Evolutionary conservation across 2,329 filamentous ascomycete genomes (phyloP).

Genomic region (Xylariaceae sp.): DNA sequence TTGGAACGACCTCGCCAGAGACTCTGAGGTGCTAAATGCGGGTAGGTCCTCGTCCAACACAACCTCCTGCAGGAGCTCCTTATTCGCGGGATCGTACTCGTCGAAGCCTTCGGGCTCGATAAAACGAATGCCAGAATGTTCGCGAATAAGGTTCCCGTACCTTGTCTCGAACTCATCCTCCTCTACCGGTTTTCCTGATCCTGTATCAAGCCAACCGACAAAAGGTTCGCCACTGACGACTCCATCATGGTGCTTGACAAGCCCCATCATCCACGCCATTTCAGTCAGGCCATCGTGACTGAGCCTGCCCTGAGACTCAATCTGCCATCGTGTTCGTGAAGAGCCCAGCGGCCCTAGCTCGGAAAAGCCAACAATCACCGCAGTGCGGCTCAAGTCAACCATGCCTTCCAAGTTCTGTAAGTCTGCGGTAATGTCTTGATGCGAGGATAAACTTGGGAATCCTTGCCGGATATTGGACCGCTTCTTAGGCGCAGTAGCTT

Average conservation of each 20-base stretch:
- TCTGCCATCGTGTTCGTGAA: slow-evolving; percentile 96
- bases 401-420: slow-evolving; percentile 88
- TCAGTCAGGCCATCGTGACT: slow-evolving; percentile 95
- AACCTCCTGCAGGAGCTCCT: slow-evolving; percentile 95
- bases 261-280: slow-evolving; percentile 99
- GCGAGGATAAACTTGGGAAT: slow-evolving; percentile 75
- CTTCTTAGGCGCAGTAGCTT: slow-evolving; percentile 3
- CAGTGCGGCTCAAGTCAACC: slow-evolving; percentile 96
- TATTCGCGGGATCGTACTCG: slow-evolving; percentile 96
- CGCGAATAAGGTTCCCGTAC: slow-evolving; percentile 93
- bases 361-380: slow-evolving; percentile 93
- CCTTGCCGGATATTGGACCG: slow-evolving; percentile 13
- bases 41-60: slow-evolving; percentile 96
- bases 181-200: slow-evolving; percentile 89
- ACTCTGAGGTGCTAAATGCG: slow-evolving; percentile 93
- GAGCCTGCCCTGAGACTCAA: slow-evolving; percentile 95
- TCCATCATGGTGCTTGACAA: slow-evolving; percentile 99
- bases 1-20: slow-evolving; percentile 95
- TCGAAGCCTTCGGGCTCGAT: slow-evolving; percentile 96
- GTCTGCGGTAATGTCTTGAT: slow-evolving; percentile 80
- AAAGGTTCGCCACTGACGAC: slow-evolving; percentile 93
- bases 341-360: slow-evolving; percentile 98
- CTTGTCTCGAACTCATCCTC: slow-evolving; percentile 97
- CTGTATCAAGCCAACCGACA: slow-evolving; percentile 92
- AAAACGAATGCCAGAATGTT: slow-evolving; percentile 93